Percentiles rank a stretch among this genome's conserved stretches.
These are phyloP conservation scores for Naganishia friedmannii DNA, from an alignment of 768 basidiomycete genomes.

Conservation along the genomic window DNA sequence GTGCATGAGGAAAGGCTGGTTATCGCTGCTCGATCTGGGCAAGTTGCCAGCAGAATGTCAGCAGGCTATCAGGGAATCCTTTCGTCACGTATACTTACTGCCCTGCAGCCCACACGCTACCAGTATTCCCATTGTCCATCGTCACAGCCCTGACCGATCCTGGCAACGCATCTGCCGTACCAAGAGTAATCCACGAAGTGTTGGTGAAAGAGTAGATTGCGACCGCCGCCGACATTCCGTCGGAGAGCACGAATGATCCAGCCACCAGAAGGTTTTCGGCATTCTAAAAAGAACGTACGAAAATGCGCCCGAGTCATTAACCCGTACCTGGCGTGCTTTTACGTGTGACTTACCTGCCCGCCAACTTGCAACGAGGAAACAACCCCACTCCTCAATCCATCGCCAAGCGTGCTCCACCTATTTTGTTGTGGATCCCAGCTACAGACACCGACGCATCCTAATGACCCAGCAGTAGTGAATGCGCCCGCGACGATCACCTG, in stretches of 20 bases:
- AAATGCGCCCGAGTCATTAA: background rate
- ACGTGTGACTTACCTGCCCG: background rate
- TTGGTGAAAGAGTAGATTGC: conserved; percentile 71
- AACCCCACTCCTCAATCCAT: conserved; percentile 70
- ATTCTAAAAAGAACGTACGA: background rate
- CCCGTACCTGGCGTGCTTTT: too few relatives aligned
- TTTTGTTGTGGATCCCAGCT: conserved; percentile 64
- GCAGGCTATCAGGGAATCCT: conserved; percentile 37
- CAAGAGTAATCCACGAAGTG: conserved; percentile 64
- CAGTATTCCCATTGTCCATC: conserved; percentile 72
- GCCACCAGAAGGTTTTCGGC: conserved; percentile 71
- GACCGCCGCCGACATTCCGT: conserved; percentile 67
- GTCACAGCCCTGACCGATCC: conserved; percentile 87
- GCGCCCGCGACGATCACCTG: conserved; percentile 77
- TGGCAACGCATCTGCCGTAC: conserved; percentile 59
- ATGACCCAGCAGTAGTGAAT: conserved; percentile 72
- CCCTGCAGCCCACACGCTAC: conserved; percentile 87
- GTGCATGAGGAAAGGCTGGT: conserved; percentile 68
- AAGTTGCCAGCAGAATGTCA: conserved; percentile 40
- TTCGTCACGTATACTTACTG: conserved; percentile 57
- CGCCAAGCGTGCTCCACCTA: conserved; percentile 77
- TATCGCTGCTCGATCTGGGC: conserved; percentile 55
- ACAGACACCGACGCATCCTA: conserved; percentile 75
- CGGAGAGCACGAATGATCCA: conserved; percentile 70
- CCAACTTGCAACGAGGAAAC: conserved; percentile 60